phyloP scores from a whole-genome alignment of 305 asterid genomes.

The Fraxinus angustifolia region DNA sequence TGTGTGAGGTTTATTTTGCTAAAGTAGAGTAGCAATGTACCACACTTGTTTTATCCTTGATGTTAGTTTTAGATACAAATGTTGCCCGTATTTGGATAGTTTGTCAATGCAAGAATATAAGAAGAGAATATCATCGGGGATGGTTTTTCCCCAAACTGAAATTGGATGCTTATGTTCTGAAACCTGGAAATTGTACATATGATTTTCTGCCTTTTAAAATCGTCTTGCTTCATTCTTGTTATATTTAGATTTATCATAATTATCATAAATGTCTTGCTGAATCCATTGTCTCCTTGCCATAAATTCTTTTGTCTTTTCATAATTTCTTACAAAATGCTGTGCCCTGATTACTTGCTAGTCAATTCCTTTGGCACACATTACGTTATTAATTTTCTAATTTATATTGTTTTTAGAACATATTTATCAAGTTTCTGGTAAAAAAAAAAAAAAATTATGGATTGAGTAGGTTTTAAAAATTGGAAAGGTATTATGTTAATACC shows the following conservation, averaged over 20 bases:
- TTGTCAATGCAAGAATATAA: slow-evolving; percentile 20
- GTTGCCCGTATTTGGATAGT: background rate
- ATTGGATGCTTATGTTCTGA: slow-evolving; percentile 1
- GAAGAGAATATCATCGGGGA: background rate
- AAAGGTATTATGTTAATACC: background rate
- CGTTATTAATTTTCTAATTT: background rate
- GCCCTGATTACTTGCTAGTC: background rate
- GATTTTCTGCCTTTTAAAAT: background rate
- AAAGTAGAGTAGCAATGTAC: slow-evolving; percentile 3
- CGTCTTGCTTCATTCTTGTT: background rate
- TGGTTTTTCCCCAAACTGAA: background rate
- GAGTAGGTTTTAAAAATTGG: background rate
- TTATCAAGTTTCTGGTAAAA: background rate
- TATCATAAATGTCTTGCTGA: background rate
- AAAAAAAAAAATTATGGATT: background rate
- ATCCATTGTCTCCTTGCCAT: background rate
- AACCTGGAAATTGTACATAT: background rate
- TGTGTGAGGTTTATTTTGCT: slow-evolving; percentile 16
- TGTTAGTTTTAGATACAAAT: slow-evolving; percentile 21
- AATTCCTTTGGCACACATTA: background rate
- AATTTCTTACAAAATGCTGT: background rate
- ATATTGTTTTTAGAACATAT: background rate
- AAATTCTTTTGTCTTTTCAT: background rate
- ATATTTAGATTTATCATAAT: background rate
- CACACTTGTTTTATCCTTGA: background rate